These are phyloP conservation scores for Cyberlindnera subsufficiens DNA, from an alignment of 805 yeast species.

Conservation along the genomic window DNA sequence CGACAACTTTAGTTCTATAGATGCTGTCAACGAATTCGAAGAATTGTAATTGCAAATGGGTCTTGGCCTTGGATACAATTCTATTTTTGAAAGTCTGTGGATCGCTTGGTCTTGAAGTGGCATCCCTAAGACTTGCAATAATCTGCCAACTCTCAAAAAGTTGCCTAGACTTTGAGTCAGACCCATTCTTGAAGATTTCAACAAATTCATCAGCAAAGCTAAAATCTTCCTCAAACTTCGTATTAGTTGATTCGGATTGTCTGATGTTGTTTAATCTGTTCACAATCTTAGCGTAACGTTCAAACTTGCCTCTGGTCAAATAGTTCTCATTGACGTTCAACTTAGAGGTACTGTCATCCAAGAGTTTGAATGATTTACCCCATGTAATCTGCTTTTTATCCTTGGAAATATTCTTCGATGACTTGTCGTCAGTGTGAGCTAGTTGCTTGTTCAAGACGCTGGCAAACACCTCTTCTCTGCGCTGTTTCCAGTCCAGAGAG, in stretches of 20 bases:
- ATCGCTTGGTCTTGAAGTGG: constrained; percentile 16
- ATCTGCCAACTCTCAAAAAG: constrained; percentile 71
- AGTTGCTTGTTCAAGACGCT: constrained; percentile 32
- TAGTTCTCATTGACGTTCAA: constrained; percentile 38
- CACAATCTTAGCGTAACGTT: constrained; percentile 66
- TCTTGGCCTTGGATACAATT: constrained; percentile 49
- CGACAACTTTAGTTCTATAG: constrained; percentile 45
- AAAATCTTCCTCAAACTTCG: constrained; percentile 29
- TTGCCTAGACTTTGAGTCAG: constrained; percentile 64
- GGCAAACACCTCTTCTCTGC: constrained; percentile 73
- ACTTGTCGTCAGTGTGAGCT: constrained; percentile 6
- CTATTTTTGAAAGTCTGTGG: constrained; percentile 22
- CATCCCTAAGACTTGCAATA: constrained; percentile 34
- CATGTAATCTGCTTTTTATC: constrained; percentile 15
- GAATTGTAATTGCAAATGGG: constrained; percentile 71
- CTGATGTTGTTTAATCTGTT: constrained; percentile 68
- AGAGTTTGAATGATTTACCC: constrained; percentile 26
- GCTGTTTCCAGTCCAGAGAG: constrained; percentile 76
- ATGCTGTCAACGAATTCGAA: constrained; percentile 64
- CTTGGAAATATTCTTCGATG: constrained; percentile 1
- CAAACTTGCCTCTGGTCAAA: constrained; percentile 50
- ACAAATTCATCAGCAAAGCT: constrained; percentile 57
- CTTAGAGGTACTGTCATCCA: constrained; percentile 28
- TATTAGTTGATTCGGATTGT: constrained; percentile 30
- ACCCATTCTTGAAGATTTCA: constrained; percentile 49